Evolutionary conservation across 2,329 filamentous ascomycete species (phyloP), one percentile per base, ranked within the genome.

Genomic region (Fusarium nurragi): DNA sequence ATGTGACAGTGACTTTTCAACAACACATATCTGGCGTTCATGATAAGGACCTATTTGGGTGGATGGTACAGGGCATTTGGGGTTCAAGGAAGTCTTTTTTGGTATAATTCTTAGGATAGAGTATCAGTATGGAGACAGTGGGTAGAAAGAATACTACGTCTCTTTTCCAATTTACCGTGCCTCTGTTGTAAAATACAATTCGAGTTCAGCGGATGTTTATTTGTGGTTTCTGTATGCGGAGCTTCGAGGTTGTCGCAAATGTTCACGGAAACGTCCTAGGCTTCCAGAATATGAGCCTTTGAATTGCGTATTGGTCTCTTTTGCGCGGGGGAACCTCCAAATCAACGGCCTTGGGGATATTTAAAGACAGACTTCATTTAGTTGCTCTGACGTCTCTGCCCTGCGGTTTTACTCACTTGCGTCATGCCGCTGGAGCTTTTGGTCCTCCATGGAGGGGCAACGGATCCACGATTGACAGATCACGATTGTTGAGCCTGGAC

Each of bases 401-500:
- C 25, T 30, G 49, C 28, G 38, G 34, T 39, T 57, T 62, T 26
- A 16, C 26, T 39, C 43, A 34, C 18, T 51, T 48, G 67, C 65
- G 52, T 68, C 61, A 54, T 53, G 37, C 38, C 38, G 41, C 28
- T 60, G 55, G 39, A 60, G 55, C 39, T 30, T 60, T 54, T 54
- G 22, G 46, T 60, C 54, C 56, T 58, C 58, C 56, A 50, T 66
- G 57, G 59, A 48, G 46, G 43, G 26, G 51, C 47, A 62, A 40
- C 48, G 40, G 52, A 43, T 30, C 40, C 34, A 54, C 44, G 60
- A 47, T 51, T 62, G 55, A 52, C 40, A 45, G 41, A 65, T 65
- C 62, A 63, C 58, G 62, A 69, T 65, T 63, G 52, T 34, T 58
- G 23, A 59, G 56, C 45, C 47, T 68, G 46, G 57, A 39, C 46